These are phyloP conservation scores for Fusarium keratoplasticum DNA, from an alignment of 2,329 filamentous ascomycete species.

Conservation along the genomic window DNA sequence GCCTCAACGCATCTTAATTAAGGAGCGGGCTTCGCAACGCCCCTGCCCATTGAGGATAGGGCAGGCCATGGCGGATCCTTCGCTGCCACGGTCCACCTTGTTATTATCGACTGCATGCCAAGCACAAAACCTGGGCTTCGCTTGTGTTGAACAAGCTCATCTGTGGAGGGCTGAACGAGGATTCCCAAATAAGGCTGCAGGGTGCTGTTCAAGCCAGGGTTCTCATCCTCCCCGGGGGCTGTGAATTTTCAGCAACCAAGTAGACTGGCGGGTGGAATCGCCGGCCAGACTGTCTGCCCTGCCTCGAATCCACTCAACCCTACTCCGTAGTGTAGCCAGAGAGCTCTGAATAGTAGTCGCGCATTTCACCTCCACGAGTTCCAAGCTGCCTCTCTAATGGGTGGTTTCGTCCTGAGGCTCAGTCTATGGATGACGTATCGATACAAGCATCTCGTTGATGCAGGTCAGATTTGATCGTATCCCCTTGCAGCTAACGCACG, in stretches of 20 bases:
- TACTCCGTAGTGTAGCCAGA: background rate
- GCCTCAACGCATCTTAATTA: background rate
- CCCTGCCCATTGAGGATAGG: background rate
- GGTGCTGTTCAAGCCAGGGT: constrained; percentile 2
- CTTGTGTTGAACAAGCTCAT: background rate
- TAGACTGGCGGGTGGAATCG: background rate
- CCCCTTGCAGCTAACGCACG: background rate
- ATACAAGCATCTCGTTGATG: background rate
- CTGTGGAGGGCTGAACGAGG: background rate
- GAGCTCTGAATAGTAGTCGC: background rate
- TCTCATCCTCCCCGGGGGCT: background rate
- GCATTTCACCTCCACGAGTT: background rate
- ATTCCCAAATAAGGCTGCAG: background rate
- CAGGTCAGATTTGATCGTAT: background rate
- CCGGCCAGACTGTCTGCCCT: background rate
- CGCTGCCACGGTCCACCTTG: background rate
- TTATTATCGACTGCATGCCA: background rate
- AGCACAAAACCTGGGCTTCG: background rate
- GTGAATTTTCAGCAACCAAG: background rate
- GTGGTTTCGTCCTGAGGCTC: background rate
- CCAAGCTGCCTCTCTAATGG: background rate
- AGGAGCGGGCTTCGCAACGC: background rate
- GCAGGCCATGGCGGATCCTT: background rate
- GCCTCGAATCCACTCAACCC: background rate
- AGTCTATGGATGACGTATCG: background rate